These are phyloP conservation scores for Pythium dissimile DNA, from an alignment of 352 stramenopile species.

Conservation along the genomic window DNA sequence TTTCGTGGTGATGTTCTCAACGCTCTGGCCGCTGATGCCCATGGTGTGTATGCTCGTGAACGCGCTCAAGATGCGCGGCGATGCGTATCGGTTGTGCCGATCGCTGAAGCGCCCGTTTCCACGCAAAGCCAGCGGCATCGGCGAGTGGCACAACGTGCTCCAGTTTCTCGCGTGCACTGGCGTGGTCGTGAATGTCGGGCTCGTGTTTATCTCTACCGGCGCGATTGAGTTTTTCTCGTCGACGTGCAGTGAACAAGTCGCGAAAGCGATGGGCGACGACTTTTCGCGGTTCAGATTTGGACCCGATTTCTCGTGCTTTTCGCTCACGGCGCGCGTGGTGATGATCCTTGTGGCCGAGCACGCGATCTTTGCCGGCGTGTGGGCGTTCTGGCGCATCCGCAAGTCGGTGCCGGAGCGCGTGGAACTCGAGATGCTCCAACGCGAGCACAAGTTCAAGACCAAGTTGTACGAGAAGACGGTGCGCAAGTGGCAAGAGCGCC, in stretches of 20 bases:
- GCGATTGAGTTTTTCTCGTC: slow-evolving; percentile 71
- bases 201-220: slow-evolving; percentile 77
- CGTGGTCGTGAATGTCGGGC: slow-evolving; percentile 72
- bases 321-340: slow-evolving; percentile 68
- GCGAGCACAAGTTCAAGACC: slow-evolving; percentile 75
- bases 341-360: slow-evolving; percentile 81
- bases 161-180: slow-evolving; percentile 61
- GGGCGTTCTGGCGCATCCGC: slow-evolving; percentile 65
- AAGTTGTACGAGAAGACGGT: slow-evolving; percentile 51
- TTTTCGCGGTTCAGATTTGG: slow-evolving; percentile 68
- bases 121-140: slow-evolving; percentile 66
- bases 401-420: slow-evolving; percentile 56
- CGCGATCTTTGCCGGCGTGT: slow-evolving; percentile 50
- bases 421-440: slow-evolving; percentile 59
- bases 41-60: slow-evolving; percentile 75
- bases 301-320: slow-evolving; percentile 73
- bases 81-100: slow-evolving; percentile 69
- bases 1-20: slow-evolving; percentile 87
- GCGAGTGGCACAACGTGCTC: slow-evolving; percentile 71
- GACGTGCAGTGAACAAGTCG: slow-evolving; percentile 48
- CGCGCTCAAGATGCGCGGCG: slow-evolving; percentile 72
- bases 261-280: slow-evolving; percentile 47
- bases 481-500: slow-evolving; percentile 10
- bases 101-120: slow-evolving; percentile 73
- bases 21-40: slow-evolving; percentile 80